phyloP scores from a whole-genome alignment of 495 filamentous ascomycete genomes.

The Aspergillus leporis region DNA sequence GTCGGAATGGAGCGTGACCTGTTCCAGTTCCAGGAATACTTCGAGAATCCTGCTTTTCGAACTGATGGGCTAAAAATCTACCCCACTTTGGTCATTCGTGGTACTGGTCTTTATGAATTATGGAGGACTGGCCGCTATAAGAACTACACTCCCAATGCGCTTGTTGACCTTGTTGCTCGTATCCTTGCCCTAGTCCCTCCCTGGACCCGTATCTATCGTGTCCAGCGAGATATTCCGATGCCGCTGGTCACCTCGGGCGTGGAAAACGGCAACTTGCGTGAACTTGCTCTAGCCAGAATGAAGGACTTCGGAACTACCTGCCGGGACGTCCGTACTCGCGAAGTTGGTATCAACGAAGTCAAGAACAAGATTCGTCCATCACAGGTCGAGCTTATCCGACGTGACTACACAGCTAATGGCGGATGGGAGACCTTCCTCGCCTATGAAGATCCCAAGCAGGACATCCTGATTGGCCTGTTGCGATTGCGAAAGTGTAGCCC shows the following conservation, averaged over 20 bases:
- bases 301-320: constrained; percentile 98
- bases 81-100: constrained; percentile 94
- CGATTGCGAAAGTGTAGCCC: constrained; percentile 86
- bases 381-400: constrained; percentile 93
- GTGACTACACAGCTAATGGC: constrained; percentile 91
- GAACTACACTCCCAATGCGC: constrained; percentile 95
- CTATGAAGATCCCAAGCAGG: constrained; percentile 97
- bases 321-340: constrained; percentile 94
- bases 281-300: constrained; percentile 90
- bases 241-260: constrained; percentile 94
- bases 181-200: constrained; percentile 93
- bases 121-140: constrained; percentile 97
- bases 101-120: constrained; percentile 93
- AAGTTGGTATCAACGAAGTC: constrained; percentile 98
- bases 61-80: constrained; percentile 99
- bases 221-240: constrained; percentile 99
- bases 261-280: constrained; percentile 95
- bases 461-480: constrained; percentile 91
- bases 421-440: constrained; percentile 99
- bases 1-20: constrained; percentile 98
- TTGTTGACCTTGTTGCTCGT: constrained; percentile 92
- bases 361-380: constrained; percentile 97
- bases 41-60: constrained; percentile 92
- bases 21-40: constrained; percentile 96
- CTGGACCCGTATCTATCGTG: constrained; percentile 98